These are phyloP conservation scores for Podospora tetraspora DNA, from an alignment of 495 filamentous ascomycete species.

Conservation along the genomic window DNA sequence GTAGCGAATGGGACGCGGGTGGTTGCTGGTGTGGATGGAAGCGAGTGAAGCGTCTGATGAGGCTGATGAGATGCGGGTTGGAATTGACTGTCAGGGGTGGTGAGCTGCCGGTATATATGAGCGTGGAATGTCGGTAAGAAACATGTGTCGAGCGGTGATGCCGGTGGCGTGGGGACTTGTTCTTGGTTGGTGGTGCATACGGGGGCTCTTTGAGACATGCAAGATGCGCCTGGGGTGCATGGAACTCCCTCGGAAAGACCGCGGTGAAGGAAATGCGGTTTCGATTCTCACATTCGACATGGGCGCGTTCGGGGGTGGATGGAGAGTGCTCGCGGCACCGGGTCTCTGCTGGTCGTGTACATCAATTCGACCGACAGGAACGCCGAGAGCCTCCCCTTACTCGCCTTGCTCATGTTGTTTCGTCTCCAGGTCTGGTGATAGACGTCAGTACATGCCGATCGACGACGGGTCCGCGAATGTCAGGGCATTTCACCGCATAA, in stretches of 20 bases:
- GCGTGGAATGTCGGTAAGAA: not conserved
- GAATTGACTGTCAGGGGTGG: not conserved
- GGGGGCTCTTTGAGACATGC: not conserved
- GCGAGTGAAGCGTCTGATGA: constrained; percentile 3
- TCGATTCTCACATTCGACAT: no score
- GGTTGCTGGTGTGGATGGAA: not conserved
- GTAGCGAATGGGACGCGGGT: not conserved
- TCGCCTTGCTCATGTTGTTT: no score
- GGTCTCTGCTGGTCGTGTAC: not conserved
- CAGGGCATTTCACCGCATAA: no score
- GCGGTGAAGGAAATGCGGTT: no score
- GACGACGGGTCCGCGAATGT: no score
- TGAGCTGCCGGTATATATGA: not conserved
- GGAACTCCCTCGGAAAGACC: no score
- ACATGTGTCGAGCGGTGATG: not conserved
- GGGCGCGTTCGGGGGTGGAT: no score
- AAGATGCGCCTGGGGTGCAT: not conserved
- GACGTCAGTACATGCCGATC: no score
- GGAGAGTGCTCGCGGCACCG: no score
- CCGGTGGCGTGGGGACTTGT: not conserved
- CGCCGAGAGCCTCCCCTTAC: no score
- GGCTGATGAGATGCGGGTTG: not conserved
- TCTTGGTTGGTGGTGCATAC: no score
- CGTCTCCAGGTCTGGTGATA: no score
- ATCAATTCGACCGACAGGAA: not conserved